A percentile compares a stretch with the other conserved stretches of the same genome.
These are phyloP conservation scores for Mortierella sp. DNA, from an alignment of 371 early-diverging fungal species.

Conservation along the genomic window DNA sequence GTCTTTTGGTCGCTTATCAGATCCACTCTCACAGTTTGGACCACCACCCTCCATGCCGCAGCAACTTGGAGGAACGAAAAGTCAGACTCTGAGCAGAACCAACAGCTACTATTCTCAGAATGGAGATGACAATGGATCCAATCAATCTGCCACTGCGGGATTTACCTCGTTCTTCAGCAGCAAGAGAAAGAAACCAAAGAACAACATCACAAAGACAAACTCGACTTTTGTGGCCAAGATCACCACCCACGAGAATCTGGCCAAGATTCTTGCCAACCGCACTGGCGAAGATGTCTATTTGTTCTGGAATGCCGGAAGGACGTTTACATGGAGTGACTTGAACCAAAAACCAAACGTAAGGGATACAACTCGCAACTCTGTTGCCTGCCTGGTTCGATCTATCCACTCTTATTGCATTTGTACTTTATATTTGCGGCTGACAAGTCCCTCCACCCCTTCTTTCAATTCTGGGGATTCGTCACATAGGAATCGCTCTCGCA, in stretches of 20 bases:
- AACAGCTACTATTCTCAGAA: conserved; percentile 25
- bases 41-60: conserved; percentile 32
- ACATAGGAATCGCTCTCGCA: conserved; percentile 80
- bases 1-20: conserved; percentile 18
- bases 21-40: conserved; percentile 38
- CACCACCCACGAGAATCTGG: conserved; percentile 82
- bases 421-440: too few relatives aligned
- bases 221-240: conserved; percentile 86
- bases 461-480: not conserved
- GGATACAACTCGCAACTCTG: too few relatives aligned
- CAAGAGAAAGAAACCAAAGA: conserved; percentile 62
- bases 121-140: conserved; percentile 12
- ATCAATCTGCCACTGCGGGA: conserved; percentile 20
- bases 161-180: conserved; percentile 51
- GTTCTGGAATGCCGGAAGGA: conserved; percentile 85
- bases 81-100: conserved; percentile 30
- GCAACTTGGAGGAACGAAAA: conserved; percentile 14
- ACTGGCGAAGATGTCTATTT: conserved; percentile 79
- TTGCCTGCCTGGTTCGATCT: not conserved
- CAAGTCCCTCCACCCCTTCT: too few relatives aligned
- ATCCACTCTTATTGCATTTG: too few relatives aligned
- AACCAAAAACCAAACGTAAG: conserved; percentile 69
- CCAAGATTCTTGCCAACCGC: conserved; percentile 78
- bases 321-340: conserved; percentile 85
- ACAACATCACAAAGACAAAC: conserved; percentile 70